Conservation (phyloP, 441 rosid genomes). For the Gossypium trilobum region DNA sequence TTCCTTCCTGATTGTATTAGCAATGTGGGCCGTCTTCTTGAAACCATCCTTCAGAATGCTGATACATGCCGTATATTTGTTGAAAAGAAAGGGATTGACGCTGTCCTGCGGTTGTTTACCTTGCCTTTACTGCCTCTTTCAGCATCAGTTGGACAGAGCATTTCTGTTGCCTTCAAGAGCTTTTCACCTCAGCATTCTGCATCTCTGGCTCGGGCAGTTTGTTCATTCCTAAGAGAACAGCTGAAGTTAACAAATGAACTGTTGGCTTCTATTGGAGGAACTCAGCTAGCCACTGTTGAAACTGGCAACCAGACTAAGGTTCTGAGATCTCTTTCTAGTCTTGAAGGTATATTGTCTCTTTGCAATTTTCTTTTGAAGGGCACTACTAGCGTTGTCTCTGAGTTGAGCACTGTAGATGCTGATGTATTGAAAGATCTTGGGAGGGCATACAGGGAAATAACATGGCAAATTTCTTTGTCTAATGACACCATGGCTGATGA, state of each 20-base stretch:
- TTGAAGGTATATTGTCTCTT: conserved; percentile 69
- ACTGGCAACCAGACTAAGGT: conserved; percentile 43
- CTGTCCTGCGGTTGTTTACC: conserved; percentile 60
- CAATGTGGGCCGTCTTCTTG: conserved; percentile 85
- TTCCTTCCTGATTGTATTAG: conserved; percentile 79
- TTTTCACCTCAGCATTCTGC: conserved; percentile 88
- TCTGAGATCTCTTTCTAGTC: conserved; percentile 62
- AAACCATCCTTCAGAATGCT: conserved; percentile 92
- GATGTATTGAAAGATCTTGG: conserved; percentile 88
- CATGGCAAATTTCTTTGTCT: conserved; percentile 80
- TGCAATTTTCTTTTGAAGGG: conserved; percentile 82
- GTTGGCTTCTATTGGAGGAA: conserved; percentile 49
- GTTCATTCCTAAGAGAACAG: conserved; percentile 70
- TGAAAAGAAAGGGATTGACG: conserved; percentile 90
- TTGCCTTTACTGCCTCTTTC: conserved; percentile 82
- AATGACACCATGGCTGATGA: conserved; percentile 70
- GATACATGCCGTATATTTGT: conserved; percentile 87
- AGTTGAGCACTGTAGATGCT: conserved; percentile 81
- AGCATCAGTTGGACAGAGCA: conserved; percentile 67
- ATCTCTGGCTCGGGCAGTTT: conserved; percentile 70
- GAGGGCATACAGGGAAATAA: conserved; percentile 52
- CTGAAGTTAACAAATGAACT: conserved; percentile 52
- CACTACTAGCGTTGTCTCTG: conserved; percentile 60
- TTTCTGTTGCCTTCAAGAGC: conserved; percentile 78
- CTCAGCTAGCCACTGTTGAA: conserved; percentile 53